Conservation (phyloP, 306 rosid genomes). For the Aeschynomene evenia region DNA sequence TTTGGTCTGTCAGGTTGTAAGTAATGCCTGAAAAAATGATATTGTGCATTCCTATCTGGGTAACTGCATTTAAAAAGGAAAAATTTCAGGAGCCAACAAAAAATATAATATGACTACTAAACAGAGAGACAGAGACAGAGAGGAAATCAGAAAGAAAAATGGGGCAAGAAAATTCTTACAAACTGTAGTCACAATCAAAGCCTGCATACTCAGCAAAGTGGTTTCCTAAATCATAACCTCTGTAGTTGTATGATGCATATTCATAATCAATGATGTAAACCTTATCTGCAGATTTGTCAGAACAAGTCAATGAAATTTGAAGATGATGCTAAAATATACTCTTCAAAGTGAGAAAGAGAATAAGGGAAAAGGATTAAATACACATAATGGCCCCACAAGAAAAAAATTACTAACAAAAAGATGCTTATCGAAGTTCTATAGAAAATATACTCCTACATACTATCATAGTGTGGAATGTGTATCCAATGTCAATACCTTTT, state of each 20-base stretch:
- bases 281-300: slow-evolving; percentile 57
- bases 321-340: not conserved
- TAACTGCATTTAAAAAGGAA: slow-evolving; percentile 47
- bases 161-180: slow-evolving; percentile 45
- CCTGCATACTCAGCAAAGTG: slow-evolving; percentile 96
- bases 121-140: not conserved
- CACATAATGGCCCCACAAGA: not conserved
- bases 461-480: not conserved
- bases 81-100: slow-evolving; percentile 28
- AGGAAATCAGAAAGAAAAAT: slow-evolving; percentile 1
- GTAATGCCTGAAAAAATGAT: slow-evolving; percentile 86
- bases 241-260: slow-evolving; percentile 90
- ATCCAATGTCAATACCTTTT: slow-evolving; percentile 61
- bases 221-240: slow-evolving; percentile 94
- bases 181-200: slow-evolving; percentile 76
- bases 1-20: slow-evolving; percentile 67
- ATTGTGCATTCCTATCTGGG: slow-evolving; percentile 74
- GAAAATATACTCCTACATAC: too few species aligned
- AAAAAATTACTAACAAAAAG: not conserved
- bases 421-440: not conserved
- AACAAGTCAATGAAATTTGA: slow-evolving; percentile 26
- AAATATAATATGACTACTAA: slow-evolving; percentile 4
- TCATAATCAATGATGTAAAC: slow-evolving; percentile 92
- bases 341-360: too few species aligned
- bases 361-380: too few species aligned